Conservation (phyloP, 805 yeast species). For the Ogataea corticis region DNA sequence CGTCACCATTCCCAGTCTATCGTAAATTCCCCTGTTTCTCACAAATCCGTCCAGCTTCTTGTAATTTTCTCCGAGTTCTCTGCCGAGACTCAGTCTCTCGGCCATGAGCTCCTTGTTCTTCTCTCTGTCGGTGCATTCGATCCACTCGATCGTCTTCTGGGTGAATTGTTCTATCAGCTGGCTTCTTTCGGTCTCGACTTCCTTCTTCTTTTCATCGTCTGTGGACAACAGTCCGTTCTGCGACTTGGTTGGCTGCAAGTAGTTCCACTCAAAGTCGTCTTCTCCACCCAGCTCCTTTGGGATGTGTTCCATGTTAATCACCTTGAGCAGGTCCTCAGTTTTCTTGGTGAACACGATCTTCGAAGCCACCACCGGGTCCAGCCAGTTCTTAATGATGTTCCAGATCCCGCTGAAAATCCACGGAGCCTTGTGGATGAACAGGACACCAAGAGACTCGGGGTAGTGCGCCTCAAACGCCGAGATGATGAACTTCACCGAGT, state of each 20-base stretch:
- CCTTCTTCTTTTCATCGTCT: constrained; percentile 44
- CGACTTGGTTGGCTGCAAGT: constrained; percentile 58
- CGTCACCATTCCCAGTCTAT: constrained; percentile 57
- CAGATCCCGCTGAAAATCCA: constrained; percentile 96
- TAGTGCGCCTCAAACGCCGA: constrained; percentile 93
- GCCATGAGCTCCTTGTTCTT: constrained; percentile 49
- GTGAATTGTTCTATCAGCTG: constrained; percentile 55
- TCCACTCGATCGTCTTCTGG: constrained; percentile 74
- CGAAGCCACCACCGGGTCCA: constrained; percentile 94
- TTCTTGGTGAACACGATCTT: constrained; percentile 83
- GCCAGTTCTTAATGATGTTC: constrained; percentile 90
- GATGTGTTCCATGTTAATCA: constrained; percentile 57
- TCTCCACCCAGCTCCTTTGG: constrained; percentile 78
- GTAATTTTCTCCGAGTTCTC: constrained; percentile 61
- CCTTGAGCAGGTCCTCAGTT: constrained; percentile 63
- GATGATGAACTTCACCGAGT: constrained; percentile 86
- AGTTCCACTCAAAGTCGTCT: constrained; percentile 57
- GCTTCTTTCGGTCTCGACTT: constrained; percentile 51
- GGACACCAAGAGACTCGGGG: constrained; percentile 86
- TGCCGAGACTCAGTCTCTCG: constrained; percentile 55
- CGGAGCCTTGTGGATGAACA: constrained; percentile 91
- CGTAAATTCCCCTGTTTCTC: constrained; percentile 77
- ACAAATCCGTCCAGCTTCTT: constrained; percentile 74
- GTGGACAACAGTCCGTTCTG: constrained; percentile 52
- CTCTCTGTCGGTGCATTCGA: constrained; percentile 56